Conservation (phyloP, 805 yeast species). For the Hanseniaspora clermontiae region DNA sequence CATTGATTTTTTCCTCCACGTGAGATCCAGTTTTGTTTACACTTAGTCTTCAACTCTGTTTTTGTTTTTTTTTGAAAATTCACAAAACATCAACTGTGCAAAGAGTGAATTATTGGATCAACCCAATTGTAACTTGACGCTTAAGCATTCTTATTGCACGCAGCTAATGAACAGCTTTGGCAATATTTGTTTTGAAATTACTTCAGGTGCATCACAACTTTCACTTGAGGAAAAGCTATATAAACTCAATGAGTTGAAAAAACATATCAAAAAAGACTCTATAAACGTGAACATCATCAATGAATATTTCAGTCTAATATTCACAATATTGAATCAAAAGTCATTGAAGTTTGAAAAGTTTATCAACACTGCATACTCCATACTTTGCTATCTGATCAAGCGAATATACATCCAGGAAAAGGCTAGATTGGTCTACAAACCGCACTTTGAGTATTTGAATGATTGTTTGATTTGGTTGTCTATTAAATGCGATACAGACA, state of each 20-base stretch:
- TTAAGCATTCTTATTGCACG: background rate
- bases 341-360: background rate
- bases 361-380: slow-evolving; percentile 28
- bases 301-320: slow-evolving; percentile 21
- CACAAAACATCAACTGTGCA: no score
- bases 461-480: slow-evolving; percentile 13
- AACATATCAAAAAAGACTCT: slow-evolving; percentile 28
- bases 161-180: background rate
- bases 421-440: background rate
- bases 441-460: background rate
- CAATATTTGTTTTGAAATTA: background rate
- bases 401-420: slow-evolving; percentile 31
- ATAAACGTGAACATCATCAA: slow-evolving; percentile 20
- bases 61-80: no score
- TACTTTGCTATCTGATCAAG: slow-evolving; percentile 35
- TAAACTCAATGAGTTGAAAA: slow-evolving; percentile 23
- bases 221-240: slow-evolving; percentile 16
- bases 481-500: slow-evolving; percentile 9
- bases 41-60: no score
- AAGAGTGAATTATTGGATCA: no score
- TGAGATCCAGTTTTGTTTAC: no score
- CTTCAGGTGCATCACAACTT: background rate
- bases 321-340: background rate
- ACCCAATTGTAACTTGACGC: no score
- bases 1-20: no score